phyloP scores from a whole-genome alignment of 805 yeast species.

The Metschnikowia cerradonensis region DNA sequence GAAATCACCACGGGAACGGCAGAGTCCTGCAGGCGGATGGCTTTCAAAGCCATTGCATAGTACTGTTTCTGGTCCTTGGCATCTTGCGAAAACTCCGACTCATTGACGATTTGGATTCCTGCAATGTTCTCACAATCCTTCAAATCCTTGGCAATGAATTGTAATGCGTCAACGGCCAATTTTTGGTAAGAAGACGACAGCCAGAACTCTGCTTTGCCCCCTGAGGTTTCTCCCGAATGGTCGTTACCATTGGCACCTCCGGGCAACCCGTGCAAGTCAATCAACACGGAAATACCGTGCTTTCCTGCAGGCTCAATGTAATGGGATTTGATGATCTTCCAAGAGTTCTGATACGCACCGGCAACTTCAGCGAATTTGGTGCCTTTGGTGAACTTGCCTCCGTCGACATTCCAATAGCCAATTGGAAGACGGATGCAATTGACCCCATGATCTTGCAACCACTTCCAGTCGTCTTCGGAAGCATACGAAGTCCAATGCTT shows the following conservation, averaged over 20 bases:
- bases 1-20: slow-evolving; percentile 73
- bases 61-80: slow-evolving; percentile 52
- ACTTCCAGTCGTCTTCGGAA: slow-evolving; percentile 71
- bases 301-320: slow-evolving; percentile 57
- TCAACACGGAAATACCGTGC: slow-evolving; percentile 65
- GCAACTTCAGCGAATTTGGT: slow-evolving; percentile 59
- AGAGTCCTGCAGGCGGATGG: slow-evolving; percentile 53
- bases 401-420: slow-evolving; percentile 85
- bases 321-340: slow-evolving; percentile 54
- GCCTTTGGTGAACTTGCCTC: slow-evolving; percentile 52
- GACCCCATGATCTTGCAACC: slow-evolving; percentile 64
- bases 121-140: slow-evolving; percentile 58
- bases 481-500: slow-evolving; percentile 65
- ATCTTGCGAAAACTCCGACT: slow-evolving; percentile 61
- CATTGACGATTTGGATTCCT: slow-evolving; percentile 85
- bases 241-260: slow-evolving; percentile 87
- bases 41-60: slow-evolving; percentile 59
- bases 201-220: slow-evolving; percentile 67
- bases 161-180: slow-evolving; percentile 47
- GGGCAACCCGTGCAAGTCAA: slow-evolving; percentile 88
- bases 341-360: slow-evolving; percentile 65
- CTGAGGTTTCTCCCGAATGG: slow-evolving; percentile 65
- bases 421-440: slow-evolving; percentile 81
- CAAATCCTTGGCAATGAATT: slow-evolving; percentile 61
- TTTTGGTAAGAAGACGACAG: slow-evolving; percentile 35